These are phyloP conservation scores for Pythium oligandrum DNA, from an alignment of 352 stramenopile genomes.

Conservation along the genomic window DNA sequence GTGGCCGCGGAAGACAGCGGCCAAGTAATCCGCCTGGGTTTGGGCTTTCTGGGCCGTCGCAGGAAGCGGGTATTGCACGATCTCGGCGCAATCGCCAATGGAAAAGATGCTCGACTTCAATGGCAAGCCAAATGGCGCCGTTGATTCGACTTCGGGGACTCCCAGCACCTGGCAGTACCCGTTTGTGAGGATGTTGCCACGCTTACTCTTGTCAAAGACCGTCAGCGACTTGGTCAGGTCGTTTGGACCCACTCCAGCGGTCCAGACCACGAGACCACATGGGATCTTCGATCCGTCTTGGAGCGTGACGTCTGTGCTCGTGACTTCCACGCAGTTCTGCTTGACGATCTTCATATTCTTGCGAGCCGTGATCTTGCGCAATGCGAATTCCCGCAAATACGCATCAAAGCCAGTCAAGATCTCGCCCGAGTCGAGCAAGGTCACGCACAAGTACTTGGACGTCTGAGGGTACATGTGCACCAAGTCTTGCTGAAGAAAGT, in stretches of 20 bases:
- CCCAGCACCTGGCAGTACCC: constrained; percentile 78
- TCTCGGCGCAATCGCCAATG: constrained; percentile 93
- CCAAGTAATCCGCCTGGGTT: constrained; percentile 65
- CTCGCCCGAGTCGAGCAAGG: constrained; percentile 61
- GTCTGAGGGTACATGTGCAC: constrained; percentile 69
- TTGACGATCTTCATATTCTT: constrained; percentile 78
- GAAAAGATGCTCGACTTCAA: constrained; percentile 90
- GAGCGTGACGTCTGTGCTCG: constrained; percentile 54
- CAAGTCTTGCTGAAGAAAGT: constrained; percentile 92
- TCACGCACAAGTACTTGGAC: constrained; percentile 68
- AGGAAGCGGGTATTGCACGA: constrained; percentile 81
- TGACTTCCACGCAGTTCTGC: constrained; percentile 71
- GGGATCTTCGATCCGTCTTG: constrained; percentile 53
- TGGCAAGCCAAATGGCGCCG: constrained; percentile 57
- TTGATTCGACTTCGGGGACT: constrained; percentile 46
- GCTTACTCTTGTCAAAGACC: constrained; percentile 72
- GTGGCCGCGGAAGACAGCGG: constrained; percentile 49
- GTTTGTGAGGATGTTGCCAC: constrained; percentile 80
- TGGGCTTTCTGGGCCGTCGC: constrained; percentile 91
- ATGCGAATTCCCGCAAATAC: constrained; percentile 59
- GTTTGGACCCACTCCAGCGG: constrained; percentile 70
- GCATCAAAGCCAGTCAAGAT: constrained; percentile 73
- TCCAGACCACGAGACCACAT: constrained; percentile 71
- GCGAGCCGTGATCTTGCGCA: constrained; percentile 78
- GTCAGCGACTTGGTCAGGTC: constrained; percentile 72